Base-by-base conservation (phyloP, 345 rosid species). In the Sapria himalayana region DNA sequence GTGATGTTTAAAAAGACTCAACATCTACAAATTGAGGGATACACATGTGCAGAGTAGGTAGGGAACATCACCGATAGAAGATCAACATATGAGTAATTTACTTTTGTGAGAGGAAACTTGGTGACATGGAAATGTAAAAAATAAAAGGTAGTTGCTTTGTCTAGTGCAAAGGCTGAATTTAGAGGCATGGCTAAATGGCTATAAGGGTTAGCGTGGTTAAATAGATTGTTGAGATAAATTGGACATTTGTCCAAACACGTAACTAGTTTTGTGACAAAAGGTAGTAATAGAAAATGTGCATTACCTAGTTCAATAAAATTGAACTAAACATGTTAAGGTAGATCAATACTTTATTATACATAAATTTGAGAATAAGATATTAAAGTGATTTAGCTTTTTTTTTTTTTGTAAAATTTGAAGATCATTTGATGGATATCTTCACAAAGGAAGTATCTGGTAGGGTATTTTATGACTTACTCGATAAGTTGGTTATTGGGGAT, bases 81-180 rank as follows among this genome's bases (percentile, higher is more conserved):
- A 37, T 13, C 20, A 4, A 37, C 41, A 9, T 37, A 8, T 3
- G 20, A 13, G 5, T 37, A 37, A 15, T 37, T 37, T 22, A 37
- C 38, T 6, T 34, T 34, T 34, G 13, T 34, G 12, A 17, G 38
- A 5, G 38, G 14, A 34, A 34, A 34, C 15, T 34, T 34, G 7
- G 38, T 34, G 12, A 33, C 37, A 5, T 34, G 38, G 38, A 34
- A 13, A 34, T 15, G 41, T 37, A 37, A 37, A 22, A 37, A 37
- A 14, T 9, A 37, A 17, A 37, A 37, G 6, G 41, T 37, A 2
- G 12, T 17, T 6, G 20, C 41, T 7, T 37, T 37, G 18, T 37
- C 41, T 3, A 37, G 41, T 37, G 8, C 41, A 7, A 22, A 37
- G 19, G 41, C 19, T 5, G 41, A 37, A 14, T 37, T 14, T 37